Base-by-base conservation (phyloP, 1,284 basidiomycete species). In the Trichosporon sp. region DNA sequence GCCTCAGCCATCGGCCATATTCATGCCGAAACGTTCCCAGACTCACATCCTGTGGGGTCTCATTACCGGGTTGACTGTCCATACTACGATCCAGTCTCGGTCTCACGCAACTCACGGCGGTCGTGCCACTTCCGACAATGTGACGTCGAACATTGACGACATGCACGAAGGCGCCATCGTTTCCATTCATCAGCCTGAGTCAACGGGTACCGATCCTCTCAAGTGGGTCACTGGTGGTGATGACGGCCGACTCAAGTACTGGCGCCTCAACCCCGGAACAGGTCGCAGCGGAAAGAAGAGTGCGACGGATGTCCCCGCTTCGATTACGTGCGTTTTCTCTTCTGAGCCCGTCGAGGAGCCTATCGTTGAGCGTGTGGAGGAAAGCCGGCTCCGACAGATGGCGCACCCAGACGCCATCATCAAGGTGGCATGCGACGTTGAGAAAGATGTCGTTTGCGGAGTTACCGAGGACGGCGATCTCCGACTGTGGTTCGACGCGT, bases 181-280 rank as follows among this genome's bases (percentile, higher is more conserved):
- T 1, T 75, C 78, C 42, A 74, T 82, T 18, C 78, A 73, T 72
- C 73, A 75, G 70, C 74, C 75, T 0, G 73, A 73, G 23, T 34
- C 51, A 0, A 73, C 68, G 4, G 68, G 68, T 15, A 42, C 51
- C 27, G 73, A 72, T n/a, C 63, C 68, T 7, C n/a, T 73, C 8
- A 69, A 76, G 51, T 83, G 80, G 75, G 77, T 80, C 2, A 76
- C 80, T 2, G 81, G 74, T 9, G 81, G 82, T 2, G 73, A 73
- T 29, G 82, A 83, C 66, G 82, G 82, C 4, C 67, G 70, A n/a
- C 74, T 81, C 60, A 83, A 83, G 70, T 71, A 78, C 65, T 83
- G 81, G 81, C 68, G 75, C 35, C 71, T 80, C 7, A 68, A 76
- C 42, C 75, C 77, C 0, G 73, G 74, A 2, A 68, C 70, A 0